These are phyloP conservation scores for Huntiella bhutanensis DNA, from an alignment of 2,329 filamentous ascomycete genomes.

Conservation along the genomic window DNA sequence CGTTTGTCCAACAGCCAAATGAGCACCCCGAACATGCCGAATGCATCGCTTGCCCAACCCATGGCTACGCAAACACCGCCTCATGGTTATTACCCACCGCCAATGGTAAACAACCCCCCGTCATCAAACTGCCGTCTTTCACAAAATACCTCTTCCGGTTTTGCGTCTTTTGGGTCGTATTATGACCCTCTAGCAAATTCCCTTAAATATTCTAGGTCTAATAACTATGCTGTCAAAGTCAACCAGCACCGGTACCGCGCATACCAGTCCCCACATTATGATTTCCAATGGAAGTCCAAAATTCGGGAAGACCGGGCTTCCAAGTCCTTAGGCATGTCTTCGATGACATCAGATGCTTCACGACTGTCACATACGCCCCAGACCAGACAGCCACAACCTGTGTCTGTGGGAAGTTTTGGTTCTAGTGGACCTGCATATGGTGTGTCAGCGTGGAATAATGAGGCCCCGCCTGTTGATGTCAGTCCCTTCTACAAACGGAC, in stretches of 20 bases:
- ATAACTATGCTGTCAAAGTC: not conserved
- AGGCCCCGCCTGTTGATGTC: no score
- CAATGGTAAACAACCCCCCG: conserved; percentile 12
- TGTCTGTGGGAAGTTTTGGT: not conserved
- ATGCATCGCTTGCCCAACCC: conserved; percentile 30
- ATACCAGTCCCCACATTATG: no score
- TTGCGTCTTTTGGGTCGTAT: not conserved
- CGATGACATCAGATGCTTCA: no score
- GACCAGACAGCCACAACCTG: conserved; percentile 1
- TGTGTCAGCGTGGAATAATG: no score
- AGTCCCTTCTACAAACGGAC: no score
- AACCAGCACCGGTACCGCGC: not conserved
- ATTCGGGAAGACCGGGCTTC: no score
- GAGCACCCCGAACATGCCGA: conserved; percentile 49
- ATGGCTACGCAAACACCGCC: conserved; percentile 48
- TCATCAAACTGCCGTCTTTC: no score
- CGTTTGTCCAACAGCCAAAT: conserved; percentile 47
- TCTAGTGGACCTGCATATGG: not conserved
- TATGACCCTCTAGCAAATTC: not conserved
- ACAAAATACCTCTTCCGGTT: no score
- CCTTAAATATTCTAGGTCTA: not conserved
- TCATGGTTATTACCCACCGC: conserved; percentile 32
- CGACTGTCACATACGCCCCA: not conserved
- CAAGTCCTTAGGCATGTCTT: no score
- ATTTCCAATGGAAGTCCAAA: no score